These are phyloP conservation scores for Fallopia convolvulus DNA, from an alignment of 148 eudicot species.

Conservation along the genomic window DNA sequence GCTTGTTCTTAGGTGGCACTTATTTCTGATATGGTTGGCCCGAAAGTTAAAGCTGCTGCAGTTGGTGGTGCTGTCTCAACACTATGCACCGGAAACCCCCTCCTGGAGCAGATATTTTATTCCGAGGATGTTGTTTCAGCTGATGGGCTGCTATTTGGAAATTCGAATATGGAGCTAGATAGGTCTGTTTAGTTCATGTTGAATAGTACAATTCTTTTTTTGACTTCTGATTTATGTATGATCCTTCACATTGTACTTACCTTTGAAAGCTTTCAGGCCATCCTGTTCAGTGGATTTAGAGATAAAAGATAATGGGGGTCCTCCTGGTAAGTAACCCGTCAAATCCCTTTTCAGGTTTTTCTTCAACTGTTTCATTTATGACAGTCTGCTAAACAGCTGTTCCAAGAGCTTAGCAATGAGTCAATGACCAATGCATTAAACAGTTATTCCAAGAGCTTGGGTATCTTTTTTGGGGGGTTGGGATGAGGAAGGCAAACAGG, in stretches of 20 bases:
- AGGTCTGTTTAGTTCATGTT: constrained; percentile 27
- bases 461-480: background rate
- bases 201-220: background rate
- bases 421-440: too few relatives aligned
- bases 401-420: too few relatives aligned
- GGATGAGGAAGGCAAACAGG: background rate
- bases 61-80: constrained; percentile 74
- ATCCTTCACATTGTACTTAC: background rate
- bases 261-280: constrained; percentile 31
- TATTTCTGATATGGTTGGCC: constrained; percentile 63
- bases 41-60: constrained; percentile 65
- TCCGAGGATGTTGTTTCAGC: constrained; percentile 31
- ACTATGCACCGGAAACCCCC: constrained; percentile 68
- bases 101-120: constrained; percentile 61
- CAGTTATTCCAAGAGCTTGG: too few relatives aligned
- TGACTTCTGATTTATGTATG: constrained; percentile 6
- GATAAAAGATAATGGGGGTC: constrained; percentile 22
- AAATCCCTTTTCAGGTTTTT: constrained; percentile 32
- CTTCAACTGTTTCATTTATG: too few relatives aligned
- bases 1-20: constrained; percentile 48
- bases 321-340: constrained; percentile 6
- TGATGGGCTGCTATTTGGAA: constrained; percentile 31
- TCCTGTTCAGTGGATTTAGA: constrained; percentile 31
- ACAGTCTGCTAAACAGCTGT: too few relatives aligned
- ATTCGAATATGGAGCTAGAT: constrained; percentile 34